These are phyloP conservation scores for Komagataella mondaviorum DNA, from an alignment of 805 yeast genomes.

Conservation along the genomic window DNA sequence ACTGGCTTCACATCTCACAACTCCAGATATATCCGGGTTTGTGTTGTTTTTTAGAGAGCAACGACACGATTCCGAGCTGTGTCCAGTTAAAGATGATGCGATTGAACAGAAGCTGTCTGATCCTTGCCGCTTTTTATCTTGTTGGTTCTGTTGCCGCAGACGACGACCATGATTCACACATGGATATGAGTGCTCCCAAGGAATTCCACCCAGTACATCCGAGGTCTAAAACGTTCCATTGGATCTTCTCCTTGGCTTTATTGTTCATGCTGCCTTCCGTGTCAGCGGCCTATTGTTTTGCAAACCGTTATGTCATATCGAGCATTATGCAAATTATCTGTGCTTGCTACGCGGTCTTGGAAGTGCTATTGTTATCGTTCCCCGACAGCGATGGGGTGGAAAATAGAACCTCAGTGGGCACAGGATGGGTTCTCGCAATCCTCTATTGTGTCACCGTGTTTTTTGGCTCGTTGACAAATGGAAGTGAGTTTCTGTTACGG, in stretches of 20 bases:
- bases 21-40: background rate
- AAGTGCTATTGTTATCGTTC: slow-evolving; percentile 42
- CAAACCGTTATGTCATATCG: slow-evolving; percentile 31
- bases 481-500: slow-evolving; percentile 29
- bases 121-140: background rate
- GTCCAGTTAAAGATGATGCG: background rate
- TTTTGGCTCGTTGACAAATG: slow-evolving; percentile 41
- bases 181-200: background rate
- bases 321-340: slow-evolving; percentile 31
- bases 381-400: slow-evolving; percentile 57
- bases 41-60: background rate
- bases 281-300: slow-evolving; percentile 39
- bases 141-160: background rate
- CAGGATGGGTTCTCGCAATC: slow-evolving; percentile 47
- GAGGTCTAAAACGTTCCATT: slow-evolving; percentile 46
- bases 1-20: background rate
- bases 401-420: slow-evolving; percentile 52
- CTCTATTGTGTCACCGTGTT: slow-evolving; percentile 34
- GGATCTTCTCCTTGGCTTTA: slow-evolving; percentile 37
- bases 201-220: slow-evolving; percentile 12
- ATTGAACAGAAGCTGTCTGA: background rate
- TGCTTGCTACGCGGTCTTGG: slow-evolving; percentile 39
- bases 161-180: background rate
- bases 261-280: slow-evolving; percentile 44
- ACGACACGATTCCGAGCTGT: background rate